Percentiles rank a stretch among this genome's conserved stretches.
Conservation (phyloP, 306 rosid species). For the Herpetospermum pedunculosum region DNA sequence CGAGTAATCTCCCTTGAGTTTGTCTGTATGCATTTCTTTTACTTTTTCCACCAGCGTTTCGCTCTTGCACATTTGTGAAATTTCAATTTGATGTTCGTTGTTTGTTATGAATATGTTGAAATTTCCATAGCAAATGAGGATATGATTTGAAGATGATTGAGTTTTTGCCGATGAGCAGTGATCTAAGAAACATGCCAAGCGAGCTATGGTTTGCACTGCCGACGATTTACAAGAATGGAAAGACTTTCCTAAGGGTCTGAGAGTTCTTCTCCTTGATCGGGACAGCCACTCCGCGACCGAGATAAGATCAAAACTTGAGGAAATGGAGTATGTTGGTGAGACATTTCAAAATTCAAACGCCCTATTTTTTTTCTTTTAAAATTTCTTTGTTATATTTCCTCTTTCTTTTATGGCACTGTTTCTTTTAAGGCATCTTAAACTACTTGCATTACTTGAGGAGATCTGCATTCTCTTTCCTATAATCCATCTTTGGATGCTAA, state of each 20-base stretch:
- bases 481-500: not conserved
- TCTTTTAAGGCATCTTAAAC: no score
- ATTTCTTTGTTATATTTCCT: slow-evolving; percentile 7
- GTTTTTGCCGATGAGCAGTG: slow-evolving; percentile 18
- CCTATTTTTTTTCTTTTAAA: slow-evolving; percentile 8
- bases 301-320: slow-evolving; percentile 61
- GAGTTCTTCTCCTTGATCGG: slow-evolving; percentile 82
- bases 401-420: not conserved
- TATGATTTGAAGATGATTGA: not conserved
- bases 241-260: slow-evolving; percentile 90
- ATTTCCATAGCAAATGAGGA: not conserved
- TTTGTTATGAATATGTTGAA: not conserved
- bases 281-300: slow-evolving; percentile 56
- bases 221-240: slow-evolving; percentile 85
- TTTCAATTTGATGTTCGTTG: not conserved
- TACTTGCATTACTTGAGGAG: not conserved
- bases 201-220: slow-evolving; percentile 99
- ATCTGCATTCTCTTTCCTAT: not conserved
- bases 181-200: slow-evolving; percentile 82
- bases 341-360: not conserved
- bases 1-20: not conserved
- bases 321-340: slow-evolving; percentile 78
- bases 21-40: not conserved
- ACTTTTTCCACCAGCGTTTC: not conserved
- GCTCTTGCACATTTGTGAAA: not conserved